Conservation (phyloP, 2,329 filamentous ascomycete genomes). For the Blumeriella jaapii region DNA sequence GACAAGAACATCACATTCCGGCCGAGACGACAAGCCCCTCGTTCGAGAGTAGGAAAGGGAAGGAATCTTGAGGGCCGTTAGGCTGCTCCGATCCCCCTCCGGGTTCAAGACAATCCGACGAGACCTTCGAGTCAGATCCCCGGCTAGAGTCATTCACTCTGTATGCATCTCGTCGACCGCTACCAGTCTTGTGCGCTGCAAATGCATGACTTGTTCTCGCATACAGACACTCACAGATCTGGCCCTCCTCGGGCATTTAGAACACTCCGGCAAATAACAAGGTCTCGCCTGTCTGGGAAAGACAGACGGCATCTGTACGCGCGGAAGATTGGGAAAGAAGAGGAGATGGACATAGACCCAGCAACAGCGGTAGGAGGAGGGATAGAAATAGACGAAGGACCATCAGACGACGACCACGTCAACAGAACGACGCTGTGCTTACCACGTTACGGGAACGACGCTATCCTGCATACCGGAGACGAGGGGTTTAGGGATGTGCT, state of each 20-base stretch:
- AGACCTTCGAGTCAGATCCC: too few species aligned
- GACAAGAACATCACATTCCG: too few species aligned
- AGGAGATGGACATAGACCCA: slow-evolving; percentile 14
- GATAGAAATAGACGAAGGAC: slow-evolving; percentile 9
- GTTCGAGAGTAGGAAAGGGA: too few species aligned
- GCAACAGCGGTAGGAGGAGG: slow-evolving; percentile 4
- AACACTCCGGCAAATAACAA: slow-evolving; percentile 18
- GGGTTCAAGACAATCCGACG: too few species aligned
- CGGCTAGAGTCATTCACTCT: too few species aligned
- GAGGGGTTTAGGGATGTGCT: slow-evolving; percentile 22
- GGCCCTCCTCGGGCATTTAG: slow-evolving; percentile 18
- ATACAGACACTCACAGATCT: slow-evolving; percentile 11
- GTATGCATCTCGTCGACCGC: slow-evolving; percentile 8
- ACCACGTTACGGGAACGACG: slow-evolving; percentile 18
- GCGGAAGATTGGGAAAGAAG: slow-evolving; percentile 10
- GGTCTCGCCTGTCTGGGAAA: slow-evolving; percentile 10
- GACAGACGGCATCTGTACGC: slow-evolving; percentile 9
- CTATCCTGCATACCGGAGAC: slow-evolving; percentile 22
- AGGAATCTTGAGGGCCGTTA: too few species aligned
- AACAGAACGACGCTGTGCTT: slow-evolving; percentile 24
- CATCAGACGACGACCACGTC: slow-evolving; percentile 13
- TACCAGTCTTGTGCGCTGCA: slow-evolving; percentile 17
- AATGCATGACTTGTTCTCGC: slow-evolving; percentile 17
- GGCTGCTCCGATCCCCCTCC: too few species aligned
- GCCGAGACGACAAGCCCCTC: too few species aligned